Base-by-base conservation (phyloP, 31 red algal species). In the Asparagopsis taxiformis region DNA sequence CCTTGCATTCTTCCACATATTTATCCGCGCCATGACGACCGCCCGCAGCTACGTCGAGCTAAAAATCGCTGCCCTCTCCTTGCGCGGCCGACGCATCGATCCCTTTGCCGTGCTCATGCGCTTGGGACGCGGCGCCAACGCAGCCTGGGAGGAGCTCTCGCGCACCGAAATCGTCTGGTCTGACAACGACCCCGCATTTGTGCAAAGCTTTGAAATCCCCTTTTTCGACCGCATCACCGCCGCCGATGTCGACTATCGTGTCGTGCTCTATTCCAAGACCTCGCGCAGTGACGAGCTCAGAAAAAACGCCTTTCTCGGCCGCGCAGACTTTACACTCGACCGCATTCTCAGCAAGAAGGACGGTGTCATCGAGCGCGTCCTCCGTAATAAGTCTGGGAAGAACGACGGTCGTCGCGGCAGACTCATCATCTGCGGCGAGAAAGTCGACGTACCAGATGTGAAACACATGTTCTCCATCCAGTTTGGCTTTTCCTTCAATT, bases 401-500 rank as follows among this genome's bases (percentile, higher is more conserved):
- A 68, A 55, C 1, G 82, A 86, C 23, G 59, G 65, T n/a, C 66
- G 69, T 37, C 56, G 35, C 29, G 82, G 82, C 51, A 68, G 62
- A 19, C 70, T 86, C 29, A 74, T 86, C 19, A 75, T 86, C 31
- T 86, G 82, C 34, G 82, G 82, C 62, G 82, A 86, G 39, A 58
- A 68, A 3, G 65, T 86, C 11, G 56, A 28, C 11, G 51, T 63
- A 2, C 39, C 51, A 2, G 53, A 41, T 52, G 38, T 70, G 20
- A 75, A 75, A 24, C 82, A 86, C 48, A 86, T 86, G 82, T 86
- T 75, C 30, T 69, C 62, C 52, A 86, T 86, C 48, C 71, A 68
- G 55, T 70, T 86, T 49, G 82, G 82, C 48, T 76, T 86, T 23
- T 44, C 70, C 35, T 63, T 59, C 22, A 50, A 76, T 5, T 66